These are phyloP conservation scores for Naumovozyma baii DNA, from an alignment of 805 yeast genomes.

Conservation along the genomic window DNA sequence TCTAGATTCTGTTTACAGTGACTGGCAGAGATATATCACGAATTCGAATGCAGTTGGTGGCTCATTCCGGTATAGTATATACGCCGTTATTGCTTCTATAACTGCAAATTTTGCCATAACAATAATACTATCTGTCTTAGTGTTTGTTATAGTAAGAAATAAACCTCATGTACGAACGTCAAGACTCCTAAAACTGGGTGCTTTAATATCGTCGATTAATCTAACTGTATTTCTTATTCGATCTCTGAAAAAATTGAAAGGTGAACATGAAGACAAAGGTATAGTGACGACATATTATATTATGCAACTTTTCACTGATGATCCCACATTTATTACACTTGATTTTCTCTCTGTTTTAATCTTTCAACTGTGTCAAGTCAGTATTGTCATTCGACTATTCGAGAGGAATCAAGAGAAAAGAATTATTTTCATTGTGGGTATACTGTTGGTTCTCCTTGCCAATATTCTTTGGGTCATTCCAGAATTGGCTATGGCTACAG, in stretches of 20 bases:
- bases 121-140: slow-evolving; percentile 51
- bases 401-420: slow-evolving; percentile 61
- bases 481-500: slow-evolving; percentile 10
- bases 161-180: slow-evolving; percentile 41
- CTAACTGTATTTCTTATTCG: slow-evolving; percentile 41
- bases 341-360: slow-evolving; percentile 50
- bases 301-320: slow-evolving; percentile 33
- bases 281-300: slow-evolving; percentile 20
- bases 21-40: slow-evolving; percentile 41
- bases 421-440: slow-evolving; percentile 50
- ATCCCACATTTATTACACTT: slow-evolving; percentile 41
- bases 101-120: slow-evolving; percentile 58
- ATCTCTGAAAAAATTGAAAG: slow-evolving; percentile 37
- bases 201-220: slow-evolving; percentile 45
- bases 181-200: slow-evolving; percentile 31
- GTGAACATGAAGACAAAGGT: slow-evolving; percentile 37
- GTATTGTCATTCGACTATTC: slow-evolving; percentile 58
- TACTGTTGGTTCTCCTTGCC: slow-evolving; percentile 41
- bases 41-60: slow-evolving; percentile 30
- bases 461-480: slow-evolving; percentile 67
- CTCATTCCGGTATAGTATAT: slow-evolving; percentile 45
- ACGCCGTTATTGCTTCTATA: slow-evolving; percentile 51
- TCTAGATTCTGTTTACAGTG: slow-evolving; percentile 27
- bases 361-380: slow-evolving; percentile 60
- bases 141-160: slow-evolving; percentile 55